Percentiles rank a stretch among this genome's conserved stretches.
phyloP scores from a whole-genome alignment of 345 rosid genomes.

The Ceriops tagal region DNA sequence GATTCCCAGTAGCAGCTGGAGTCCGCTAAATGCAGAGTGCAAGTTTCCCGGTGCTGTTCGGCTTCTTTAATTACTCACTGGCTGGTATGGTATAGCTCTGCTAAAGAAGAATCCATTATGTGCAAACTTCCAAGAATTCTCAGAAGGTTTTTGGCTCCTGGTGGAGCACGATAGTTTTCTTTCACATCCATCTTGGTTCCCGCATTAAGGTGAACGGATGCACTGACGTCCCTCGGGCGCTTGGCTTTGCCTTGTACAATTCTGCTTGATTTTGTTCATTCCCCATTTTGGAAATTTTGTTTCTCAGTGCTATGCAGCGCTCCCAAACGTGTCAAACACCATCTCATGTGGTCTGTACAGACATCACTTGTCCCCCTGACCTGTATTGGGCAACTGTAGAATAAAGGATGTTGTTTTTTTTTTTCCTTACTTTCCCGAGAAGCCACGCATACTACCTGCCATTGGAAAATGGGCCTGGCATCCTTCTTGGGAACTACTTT shows the following conservation, averaged over 20 bases:
- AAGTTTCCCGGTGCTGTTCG: slow-evolving; percentile 8
- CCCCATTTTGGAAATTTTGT: neutral
- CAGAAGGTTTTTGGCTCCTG: neutral
- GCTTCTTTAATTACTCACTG: slow-evolving; percentile 16
- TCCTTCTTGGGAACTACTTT: no score
- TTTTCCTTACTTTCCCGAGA: neutral
- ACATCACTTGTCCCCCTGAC: slow-evolving; percentile 1
- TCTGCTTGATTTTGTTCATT: slow-evolving; percentile 19
- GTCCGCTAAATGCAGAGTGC: slow-evolving; percentile 13
- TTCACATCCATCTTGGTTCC: neutral
- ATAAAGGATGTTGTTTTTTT: neutral
- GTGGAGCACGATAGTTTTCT: neutral
- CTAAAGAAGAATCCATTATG: neutral
- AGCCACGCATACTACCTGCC: neutral
- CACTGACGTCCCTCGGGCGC: neutral
- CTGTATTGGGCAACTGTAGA: slow-evolving; percentile 8
- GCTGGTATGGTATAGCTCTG: slow-evolving; percentile 8
- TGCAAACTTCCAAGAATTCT: neutral
- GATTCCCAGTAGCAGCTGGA: slow-evolving; percentile 19
- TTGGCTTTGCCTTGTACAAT: neutral
- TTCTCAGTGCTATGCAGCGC: slow-evolving; percentile 1
- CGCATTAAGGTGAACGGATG: neutral
- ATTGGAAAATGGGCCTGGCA: slow-evolving; percentile 52
- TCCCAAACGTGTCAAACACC: neutral
- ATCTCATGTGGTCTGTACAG: slow-evolving; percentile 5